phyloP scores from a whole-genome alignment of 768 basidiomycete genomes.

The Leccinellum albellum region DNA sequence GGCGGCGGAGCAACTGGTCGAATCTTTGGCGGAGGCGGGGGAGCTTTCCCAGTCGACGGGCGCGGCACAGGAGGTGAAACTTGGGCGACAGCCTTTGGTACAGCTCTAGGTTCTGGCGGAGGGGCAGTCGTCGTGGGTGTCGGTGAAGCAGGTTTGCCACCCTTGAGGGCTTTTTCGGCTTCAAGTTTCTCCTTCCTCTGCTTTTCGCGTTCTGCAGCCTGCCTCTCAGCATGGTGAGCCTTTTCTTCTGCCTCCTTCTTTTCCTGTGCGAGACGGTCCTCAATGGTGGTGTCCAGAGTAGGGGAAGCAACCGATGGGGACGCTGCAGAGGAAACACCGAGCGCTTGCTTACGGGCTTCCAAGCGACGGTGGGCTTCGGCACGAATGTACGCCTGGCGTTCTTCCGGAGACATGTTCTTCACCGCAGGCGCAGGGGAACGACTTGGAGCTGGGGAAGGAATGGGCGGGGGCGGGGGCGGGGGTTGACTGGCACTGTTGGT shows the following conservation, averaged over 20 bases:
- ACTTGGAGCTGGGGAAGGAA: constrained; percentile 40
- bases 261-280: constrained; percentile 80
- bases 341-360: constrained; percentile 77
- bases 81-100: constrained; percentile 19
- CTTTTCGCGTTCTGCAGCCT: constrained; percentile 76
- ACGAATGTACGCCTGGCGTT: constrained; percentile 72
- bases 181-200: constrained; percentile 70
- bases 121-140: constrained; percentile 46
- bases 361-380: constrained; percentile 80
- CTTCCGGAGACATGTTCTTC: constrained; percentile 81
- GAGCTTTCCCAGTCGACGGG: constrained; percentile 33
- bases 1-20: constrained; percentile 37
- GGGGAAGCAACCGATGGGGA: constrained; percentile 37
- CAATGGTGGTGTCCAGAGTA: constrained; percentile 72
- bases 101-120: constrained; percentile 33
- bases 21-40: constrained; percentile 34
- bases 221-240: constrained; percentile 68
- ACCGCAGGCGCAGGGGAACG: constrained; percentile 57
- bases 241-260: constrained; percentile 91
- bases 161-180: constrained; percentile 63
- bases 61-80: background rate
- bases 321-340: constrained; percentile 61
- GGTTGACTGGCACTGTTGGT: constrained; percentile 33
- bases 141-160: constrained; percentile 37
- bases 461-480: constrained; percentile 4